These are phyloP conservation scores for Aspergillus affinis DNA, from an alignment of 495 filamentous ascomycete genomes.

Conservation along the genomic window DNA sequence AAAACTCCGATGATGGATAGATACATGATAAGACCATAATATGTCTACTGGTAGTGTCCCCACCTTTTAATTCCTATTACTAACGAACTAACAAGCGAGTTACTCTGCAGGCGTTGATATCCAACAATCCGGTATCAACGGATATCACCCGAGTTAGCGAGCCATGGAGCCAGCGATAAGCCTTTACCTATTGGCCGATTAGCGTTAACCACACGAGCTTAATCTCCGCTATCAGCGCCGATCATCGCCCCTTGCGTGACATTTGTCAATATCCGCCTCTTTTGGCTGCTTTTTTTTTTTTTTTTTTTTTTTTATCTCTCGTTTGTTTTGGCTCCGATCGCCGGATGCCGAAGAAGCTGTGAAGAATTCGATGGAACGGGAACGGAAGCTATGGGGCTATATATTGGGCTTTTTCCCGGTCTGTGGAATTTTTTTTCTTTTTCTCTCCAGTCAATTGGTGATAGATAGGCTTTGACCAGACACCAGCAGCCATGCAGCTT, in stretches of 20 bases:
- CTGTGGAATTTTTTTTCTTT: neutral
- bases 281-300: too few species aligned
- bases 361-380: neutral
- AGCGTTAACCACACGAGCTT: neutral
- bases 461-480: neutral
- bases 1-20: too few species aligned
- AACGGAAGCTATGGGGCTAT: neutral
- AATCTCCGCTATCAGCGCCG: neutral
- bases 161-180: neutral
- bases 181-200: neutral
- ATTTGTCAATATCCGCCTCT: neutral
- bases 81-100: too few species aligned
- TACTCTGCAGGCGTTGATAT: too few species aligned
- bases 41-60: too few species aligned
- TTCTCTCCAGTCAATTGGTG: neutral
- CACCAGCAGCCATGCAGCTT: constrained; percentile 12
- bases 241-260: neutral
- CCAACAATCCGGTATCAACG: too few species aligned
- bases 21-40: too few species aligned
- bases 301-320: too few species aligned
- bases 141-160: too few species aligned
- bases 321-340: neutral
- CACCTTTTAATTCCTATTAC: too few species aligned
- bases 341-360: neutral
- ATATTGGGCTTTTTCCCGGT: neutral